Evolutionary conservation across 2,329 filamentous ascomycete species (phyloP).

Genomic region (Dryadomyces sulphureus): DNA sequence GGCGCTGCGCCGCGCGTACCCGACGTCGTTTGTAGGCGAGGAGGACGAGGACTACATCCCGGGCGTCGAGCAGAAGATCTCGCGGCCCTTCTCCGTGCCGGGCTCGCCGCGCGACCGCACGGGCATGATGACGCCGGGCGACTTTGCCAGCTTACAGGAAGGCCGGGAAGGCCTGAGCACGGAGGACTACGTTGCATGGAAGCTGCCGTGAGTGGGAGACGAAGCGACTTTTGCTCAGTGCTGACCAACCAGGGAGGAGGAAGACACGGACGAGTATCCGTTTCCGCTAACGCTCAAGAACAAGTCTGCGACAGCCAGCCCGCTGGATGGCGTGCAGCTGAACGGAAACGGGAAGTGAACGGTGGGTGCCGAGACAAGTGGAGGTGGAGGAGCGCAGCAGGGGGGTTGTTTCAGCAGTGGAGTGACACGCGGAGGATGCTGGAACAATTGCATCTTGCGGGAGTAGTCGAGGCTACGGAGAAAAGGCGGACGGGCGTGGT

Average conservation of each 20-base stretch:
- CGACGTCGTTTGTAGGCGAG: slow-evolving; percentile 65
- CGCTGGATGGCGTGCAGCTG: slow-evolving; percentile 19
- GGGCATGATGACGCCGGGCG: slow-evolving; percentile 98
- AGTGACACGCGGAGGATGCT: not conserved
- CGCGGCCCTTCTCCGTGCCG: slow-evolving; percentile 81
- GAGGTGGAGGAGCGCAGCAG: not conserved
- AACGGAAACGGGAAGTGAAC: not conserved
- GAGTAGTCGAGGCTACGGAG: no score
- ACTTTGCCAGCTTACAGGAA: slow-evolving; percentile 93
- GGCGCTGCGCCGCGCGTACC: slow-evolving; percentile 82
- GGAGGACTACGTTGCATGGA: slow-evolving; percentile 97
- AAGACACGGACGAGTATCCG: slow-evolving; percentile 65
- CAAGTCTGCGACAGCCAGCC: slow-evolving; percentile 28
- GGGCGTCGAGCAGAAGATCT: slow-evolving; percentile 88
- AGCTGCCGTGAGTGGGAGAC: slow-evolving; percentile 94
- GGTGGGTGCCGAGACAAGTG: not conserved
- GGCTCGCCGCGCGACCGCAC: slow-evolving; percentile 81
- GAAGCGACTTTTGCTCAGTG: no score
- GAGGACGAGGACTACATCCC: slow-evolving; percentile 85
- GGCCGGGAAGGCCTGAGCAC: slow-evolving; percentile 84
- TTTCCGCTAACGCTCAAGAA: slow-evolving; percentile 43
- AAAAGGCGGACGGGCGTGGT: no score
- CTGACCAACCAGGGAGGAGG: slow-evolving; percentile 56
- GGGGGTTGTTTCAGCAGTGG: not conserved
- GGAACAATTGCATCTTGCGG: no score